phyloP scores from a whole-genome alignment of 768 basidiomycete species.

The Cantharellus cinnabarinus region DNA sequence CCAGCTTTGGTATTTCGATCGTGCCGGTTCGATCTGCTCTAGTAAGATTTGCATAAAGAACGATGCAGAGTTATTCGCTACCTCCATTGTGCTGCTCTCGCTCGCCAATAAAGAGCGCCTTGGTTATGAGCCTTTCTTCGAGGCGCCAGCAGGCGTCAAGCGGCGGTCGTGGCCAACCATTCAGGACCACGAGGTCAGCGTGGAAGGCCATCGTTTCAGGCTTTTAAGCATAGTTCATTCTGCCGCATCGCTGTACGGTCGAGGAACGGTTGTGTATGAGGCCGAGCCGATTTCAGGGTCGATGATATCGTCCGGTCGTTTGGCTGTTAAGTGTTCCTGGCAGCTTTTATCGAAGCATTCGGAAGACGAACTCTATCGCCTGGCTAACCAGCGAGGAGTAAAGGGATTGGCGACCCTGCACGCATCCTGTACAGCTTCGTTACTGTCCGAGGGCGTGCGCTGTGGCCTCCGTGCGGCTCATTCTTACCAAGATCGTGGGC shows the following conservation, averaged over 20 bases:
- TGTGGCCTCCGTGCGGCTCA: not conserved
- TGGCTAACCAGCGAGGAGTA: not conserved
- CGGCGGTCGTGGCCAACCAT: not conserved
- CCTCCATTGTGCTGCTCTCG: not conserved
- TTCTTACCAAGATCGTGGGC: not conserved
- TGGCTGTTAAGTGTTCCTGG: not conserved
- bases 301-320: no score
- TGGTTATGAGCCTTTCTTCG: not conserved
- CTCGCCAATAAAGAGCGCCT: not conserved
- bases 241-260: not conserved
- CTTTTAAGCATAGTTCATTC: not conserved
- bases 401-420: not conserved
- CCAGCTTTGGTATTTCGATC: not conserved
- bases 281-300: no score
- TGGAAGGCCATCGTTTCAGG: not conserved
- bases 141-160: not conserved
- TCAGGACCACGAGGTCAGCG: not conserved
- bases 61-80: not conserved
- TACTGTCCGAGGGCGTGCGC: not conserved
- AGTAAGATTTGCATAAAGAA: not conserved
- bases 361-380: no score
- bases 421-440: not conserved
- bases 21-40: not conserved
- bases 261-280: no score
- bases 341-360: not conserved